Conservation (phyloP, 2,329 filamentous ascomycete genomes). For the Thyridium curvatum region DNA sequence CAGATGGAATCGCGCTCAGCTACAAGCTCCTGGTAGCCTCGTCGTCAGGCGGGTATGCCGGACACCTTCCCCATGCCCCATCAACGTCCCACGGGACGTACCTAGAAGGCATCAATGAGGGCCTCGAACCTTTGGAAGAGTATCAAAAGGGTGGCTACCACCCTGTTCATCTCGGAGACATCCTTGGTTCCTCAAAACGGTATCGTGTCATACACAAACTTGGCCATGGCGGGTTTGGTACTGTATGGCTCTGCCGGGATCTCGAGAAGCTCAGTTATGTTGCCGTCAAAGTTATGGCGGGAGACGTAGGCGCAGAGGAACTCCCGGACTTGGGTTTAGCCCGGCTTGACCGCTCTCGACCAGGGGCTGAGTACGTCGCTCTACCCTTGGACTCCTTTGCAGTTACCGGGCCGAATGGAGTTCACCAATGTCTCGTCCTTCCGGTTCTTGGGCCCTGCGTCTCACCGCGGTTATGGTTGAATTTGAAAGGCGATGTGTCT, state of each 20-base stretch:
- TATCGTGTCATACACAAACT: constrained; percentile 16
- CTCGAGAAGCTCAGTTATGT: constrained; percentile 1
- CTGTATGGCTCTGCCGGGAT: constrained; percentile 16
- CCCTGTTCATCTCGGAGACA: constrained; percentile 15
- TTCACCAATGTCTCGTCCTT: constrained; percentile 2
- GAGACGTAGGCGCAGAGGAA: neutral
- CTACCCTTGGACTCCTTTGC: constrained; percentile 3
- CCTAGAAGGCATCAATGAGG: neutral
- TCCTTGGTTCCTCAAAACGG: constrained; percentile 5
- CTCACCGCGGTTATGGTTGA: constrained; percentile 4
- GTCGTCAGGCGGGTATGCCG: no score
- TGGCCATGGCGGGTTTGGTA: constrained; percentile 13
- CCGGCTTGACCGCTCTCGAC: constrained; percentile 3
- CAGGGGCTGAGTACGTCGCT: constrained; percentile 6
- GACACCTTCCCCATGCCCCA: neutral
- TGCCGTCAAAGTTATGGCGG: constrained; percentile 7
- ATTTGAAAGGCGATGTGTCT: neutral
- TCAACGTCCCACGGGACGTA: neutral
- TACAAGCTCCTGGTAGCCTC: no score
- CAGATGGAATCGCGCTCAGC: no score
- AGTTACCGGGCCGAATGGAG: constrained; percentile 1
- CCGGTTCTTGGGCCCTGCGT: constrained; percentile 5
- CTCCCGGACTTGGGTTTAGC: neutral
- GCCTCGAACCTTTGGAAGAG: constrained; percentile 5
- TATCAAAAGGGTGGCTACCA: constrained; percentile 12